Evolutionary conservation across 768 basidiomycete genomes (phyloP).

Genomic region (Lactifluus subvellereus): DNA sequence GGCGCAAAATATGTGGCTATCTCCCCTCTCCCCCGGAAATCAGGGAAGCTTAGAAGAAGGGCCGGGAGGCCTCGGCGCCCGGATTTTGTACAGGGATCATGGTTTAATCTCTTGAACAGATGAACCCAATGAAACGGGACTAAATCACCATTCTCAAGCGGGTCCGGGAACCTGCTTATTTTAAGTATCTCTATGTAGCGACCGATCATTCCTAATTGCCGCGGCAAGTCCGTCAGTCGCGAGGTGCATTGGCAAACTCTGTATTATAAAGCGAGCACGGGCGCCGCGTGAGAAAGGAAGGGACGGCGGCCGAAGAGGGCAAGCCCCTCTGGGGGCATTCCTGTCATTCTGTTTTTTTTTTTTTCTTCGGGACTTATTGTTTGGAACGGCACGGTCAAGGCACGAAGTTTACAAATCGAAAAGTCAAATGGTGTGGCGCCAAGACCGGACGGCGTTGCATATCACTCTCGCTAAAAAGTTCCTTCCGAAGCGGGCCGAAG

Average conservation of each 20-base stretch:
- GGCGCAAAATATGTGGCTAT: constrained; percentile 4
- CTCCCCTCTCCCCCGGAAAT: constrained; percentile 2
- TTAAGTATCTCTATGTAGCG: constrained; percentile 15
- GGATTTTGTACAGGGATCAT: constrained; percentile 1
- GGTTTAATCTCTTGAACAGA: constrained; percentile 6
- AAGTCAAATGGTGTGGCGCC: constrained; percentile 17
- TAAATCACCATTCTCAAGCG: constrained; percentile 9
- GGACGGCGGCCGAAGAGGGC: constrained; percentile 13
- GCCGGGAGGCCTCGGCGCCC: constrained; percentile 10
- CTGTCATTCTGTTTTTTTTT: not conserved
- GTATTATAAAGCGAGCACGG: not conserved
- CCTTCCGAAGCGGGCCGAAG: constrained; percentile 22
- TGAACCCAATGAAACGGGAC: constrained; percentile 6
- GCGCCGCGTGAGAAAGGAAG: constrained; percentile 1
- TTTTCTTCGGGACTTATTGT: not conserved
- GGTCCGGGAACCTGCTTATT: constrained; percentile 20
- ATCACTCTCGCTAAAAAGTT: constrained; percentile 6
- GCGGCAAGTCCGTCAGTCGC: constrained; percentile 24
- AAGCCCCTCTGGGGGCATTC: not conserved
- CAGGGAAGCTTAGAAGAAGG: constrained; percentile 18
- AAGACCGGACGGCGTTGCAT: constrained; percentile 12
- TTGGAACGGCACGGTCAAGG: not conserved
- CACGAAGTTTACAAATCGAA: constrained; percentile 2
- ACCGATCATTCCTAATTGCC: constrained; percentile 25
- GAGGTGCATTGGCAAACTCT: constrained; percentile 4